phyloP scores from a whole-genome alignment of 129 eudicot genomes.

The Apium graveolens region DNA sequence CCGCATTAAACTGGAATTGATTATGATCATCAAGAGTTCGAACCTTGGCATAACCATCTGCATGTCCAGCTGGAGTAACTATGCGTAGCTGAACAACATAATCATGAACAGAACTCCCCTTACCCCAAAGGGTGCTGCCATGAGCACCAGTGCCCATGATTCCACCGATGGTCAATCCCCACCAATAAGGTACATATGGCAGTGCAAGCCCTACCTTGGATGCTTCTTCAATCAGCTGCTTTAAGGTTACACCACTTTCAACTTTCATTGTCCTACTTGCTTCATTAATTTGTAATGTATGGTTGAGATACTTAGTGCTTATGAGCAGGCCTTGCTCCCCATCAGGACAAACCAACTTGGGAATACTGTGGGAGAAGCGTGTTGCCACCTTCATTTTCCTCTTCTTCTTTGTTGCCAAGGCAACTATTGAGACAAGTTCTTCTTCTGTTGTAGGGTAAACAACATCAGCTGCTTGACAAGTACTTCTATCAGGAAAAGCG shows the following conservation, averaged over 20 bases:
- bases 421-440: constrained; percentile 50
- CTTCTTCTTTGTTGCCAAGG: constrained; percentile 32
- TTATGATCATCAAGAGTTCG: constrained; percentile 30
- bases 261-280: constrained; percentile 29
- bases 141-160: constrained; percentile 81
- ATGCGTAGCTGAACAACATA: constrained; percentile 48
- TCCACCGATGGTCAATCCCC: constrained; percentile 80
- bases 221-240: constrained; percentile 54
- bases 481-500: constrained; percentile 60
- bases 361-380: constrained; percentile 61
- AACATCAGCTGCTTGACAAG: constrained; percentile 51
- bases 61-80: constrained; percentile 38
- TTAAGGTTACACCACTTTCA: constrained; percentile 58
- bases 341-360: constrained; percentile 60
- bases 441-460: constrained; percentile 54
- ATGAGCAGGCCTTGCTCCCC: constrained; percentile 63
- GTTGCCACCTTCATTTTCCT: constrained; percentile 64
- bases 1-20: constrained; percentile 58
- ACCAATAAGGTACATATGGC: constrained; percentile 83
- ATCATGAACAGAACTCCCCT: constrained; percentile 65
- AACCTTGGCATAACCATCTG: constrained; percentile 46
- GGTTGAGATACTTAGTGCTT: constrained; percentile 57
- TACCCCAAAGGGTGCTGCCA: constrained; percentile 85
- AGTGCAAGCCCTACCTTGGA: constrained; percentile 47
- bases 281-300: constrained; percentile 22